Base-by-base conservation (phyloP, 1,284 basidiomycete genomes). In the Tilletia setariae region DNA sequence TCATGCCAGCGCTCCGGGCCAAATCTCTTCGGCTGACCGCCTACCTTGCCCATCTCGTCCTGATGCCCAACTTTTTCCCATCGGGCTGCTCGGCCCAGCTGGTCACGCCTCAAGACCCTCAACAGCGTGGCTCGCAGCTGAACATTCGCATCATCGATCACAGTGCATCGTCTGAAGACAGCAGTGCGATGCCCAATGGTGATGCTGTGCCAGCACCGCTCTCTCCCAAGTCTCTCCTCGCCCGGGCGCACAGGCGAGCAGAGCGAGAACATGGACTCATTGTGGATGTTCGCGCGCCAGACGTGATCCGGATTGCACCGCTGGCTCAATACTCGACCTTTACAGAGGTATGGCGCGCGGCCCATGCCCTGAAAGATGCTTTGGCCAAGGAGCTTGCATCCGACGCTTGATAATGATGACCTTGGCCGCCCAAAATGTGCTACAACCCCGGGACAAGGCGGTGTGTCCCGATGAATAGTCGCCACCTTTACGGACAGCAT, bases 261-360 rank as follows among this genome's bases (percentile, higher is more conserved):
- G 76, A 80, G 65, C 73, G 74, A 67, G 64, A 72, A 62, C 64
- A 67, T 15, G 77, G 79, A 1, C 67, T 81, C 32, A 72, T 81
- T 21, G 74, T 71, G 6, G 79, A 81, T 64, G 74, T 80, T 25
- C 66, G 79, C 21, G 68, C 74, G 53, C 79, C 79, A 0, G 79
- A 81, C 56, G 76, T 81, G 68, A 64, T 81, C 13, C 68, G 79
- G 3, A 42, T 81, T 16, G 79, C 79, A n/a, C 79, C 79, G 3
- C 62, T 80, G 44, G 77, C 79, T 16, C 79, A 79, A 65, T 81
- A 73, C 64, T 72, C 70, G 40, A 75, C 74, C 4, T 81, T 72
- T 47, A 65, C 46, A 13, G 79, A 81, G 51, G 77, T 79, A n/a
- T 79, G 73, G 72, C 63, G 70, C 47, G 75, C 77, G 1, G 79